Evolutionary conservation across 2,329 filamentous ascomycete genomes (phyloP).

Genomic region (Septoria petroselini): DNA sequence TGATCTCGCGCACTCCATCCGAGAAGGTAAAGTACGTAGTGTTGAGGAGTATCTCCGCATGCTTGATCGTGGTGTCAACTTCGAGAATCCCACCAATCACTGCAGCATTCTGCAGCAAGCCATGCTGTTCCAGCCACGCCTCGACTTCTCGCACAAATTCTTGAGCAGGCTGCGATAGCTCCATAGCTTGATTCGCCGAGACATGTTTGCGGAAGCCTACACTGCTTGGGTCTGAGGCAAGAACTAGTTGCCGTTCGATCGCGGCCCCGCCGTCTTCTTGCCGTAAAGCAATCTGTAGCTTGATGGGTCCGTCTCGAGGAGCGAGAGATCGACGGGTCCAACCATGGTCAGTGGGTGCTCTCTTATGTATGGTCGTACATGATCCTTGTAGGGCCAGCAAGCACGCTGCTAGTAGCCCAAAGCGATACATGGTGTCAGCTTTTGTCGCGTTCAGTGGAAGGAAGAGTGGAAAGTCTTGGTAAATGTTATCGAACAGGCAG

Average conservation of each 20-base stretch:
- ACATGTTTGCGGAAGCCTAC: slow-evolving; percentile 23
- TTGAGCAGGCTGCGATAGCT: slow-evolving; percentile 14
- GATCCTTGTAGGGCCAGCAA: slow-evolving; percentile 1
- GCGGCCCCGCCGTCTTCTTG: slow-evolving; percentile 21
- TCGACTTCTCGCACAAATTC: slow-evolving; percentile 10
- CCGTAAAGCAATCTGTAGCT: slow-evolving; percentile 25
- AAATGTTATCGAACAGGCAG: no score
- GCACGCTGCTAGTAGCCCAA: neutral
- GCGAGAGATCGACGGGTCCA: slow-evolving; percentile 21
- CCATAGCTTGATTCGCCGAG: slow-evolving; percentile 6
- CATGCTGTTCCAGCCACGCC: slow-evolving; percentile 21
- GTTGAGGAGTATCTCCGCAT: slow-evolving; percentile 26
- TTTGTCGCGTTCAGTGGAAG: neutral
- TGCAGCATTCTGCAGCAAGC: slow-evolving; percentile 8
- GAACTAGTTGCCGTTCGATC: slow-evolving; percentile 13
- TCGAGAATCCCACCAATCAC: slow-evolving; percentile 22
- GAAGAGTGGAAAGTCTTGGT: neutral
- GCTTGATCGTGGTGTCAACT: slow-evolving; percentile 22
- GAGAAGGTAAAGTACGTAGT: slow-evolving; percentile 25
- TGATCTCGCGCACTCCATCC: slow-evolving; percentile 18
- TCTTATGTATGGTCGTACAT: slow-evolving; percentile 14
- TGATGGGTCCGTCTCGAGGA: slow-evolving; percentile 20
- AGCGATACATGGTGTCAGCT: neutral
- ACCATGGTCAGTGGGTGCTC: slow-evolving; percentile 14
- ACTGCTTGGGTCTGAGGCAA: slow-evolving; percentile 18